Evolutionary conservation across 2,329 filamentous ascomycete genomes (phyloP).

Genomic region (Didymella segeticola): DNA sequence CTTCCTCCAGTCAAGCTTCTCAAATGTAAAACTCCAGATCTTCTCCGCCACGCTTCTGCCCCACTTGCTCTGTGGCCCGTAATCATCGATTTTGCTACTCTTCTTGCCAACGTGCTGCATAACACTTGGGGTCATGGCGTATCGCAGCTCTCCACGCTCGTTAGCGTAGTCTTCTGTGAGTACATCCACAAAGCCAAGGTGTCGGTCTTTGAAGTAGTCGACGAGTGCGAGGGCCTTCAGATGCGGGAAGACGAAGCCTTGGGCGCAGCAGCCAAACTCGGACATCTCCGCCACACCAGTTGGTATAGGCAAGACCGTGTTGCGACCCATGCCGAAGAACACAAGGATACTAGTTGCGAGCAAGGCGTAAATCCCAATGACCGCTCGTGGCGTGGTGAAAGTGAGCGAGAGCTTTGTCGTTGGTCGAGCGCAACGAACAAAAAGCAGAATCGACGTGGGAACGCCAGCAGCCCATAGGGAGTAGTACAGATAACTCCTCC

Average conservation of each 20-base stretch:
- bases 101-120: conserved; percentile 55
- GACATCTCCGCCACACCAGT: conserved; percentile 51
- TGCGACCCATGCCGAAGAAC: conserved; percentile 52
- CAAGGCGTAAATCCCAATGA: conserved; percentile 27
- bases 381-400: conserved; percentile 27
- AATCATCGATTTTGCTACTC: conserved; percentile 47
- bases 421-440: conserved; percentile 32
- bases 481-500: conserved; percentile 47
- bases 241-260: conserved; percentile 55
- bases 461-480: conserved; percentile 36
- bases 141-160: conserved; percentile 47
- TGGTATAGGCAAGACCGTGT: conserved; percentile 47
- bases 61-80: conserved; percentile 35
- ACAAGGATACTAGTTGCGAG: conserved; percentile 31
- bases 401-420: conserved; percentile 28
- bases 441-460: conserved; percentile 33
- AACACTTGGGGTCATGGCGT: conserved; percentile 52
- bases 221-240: conserved; percentile 34
- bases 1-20: conserved; percentile 35
- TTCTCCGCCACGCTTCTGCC: conserved; percentile 43
- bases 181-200: conserved; percentile 49
- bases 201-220: conserved; percentile 42
- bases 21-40: conserved; percentile 52
- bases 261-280: conserved; percentile 53
- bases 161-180: conserved; percentile 53